phyloP scores from a whole-genome alignment of 495 filamentous ascomycete genomes.

The Aspergillus ostianus region DNA sequence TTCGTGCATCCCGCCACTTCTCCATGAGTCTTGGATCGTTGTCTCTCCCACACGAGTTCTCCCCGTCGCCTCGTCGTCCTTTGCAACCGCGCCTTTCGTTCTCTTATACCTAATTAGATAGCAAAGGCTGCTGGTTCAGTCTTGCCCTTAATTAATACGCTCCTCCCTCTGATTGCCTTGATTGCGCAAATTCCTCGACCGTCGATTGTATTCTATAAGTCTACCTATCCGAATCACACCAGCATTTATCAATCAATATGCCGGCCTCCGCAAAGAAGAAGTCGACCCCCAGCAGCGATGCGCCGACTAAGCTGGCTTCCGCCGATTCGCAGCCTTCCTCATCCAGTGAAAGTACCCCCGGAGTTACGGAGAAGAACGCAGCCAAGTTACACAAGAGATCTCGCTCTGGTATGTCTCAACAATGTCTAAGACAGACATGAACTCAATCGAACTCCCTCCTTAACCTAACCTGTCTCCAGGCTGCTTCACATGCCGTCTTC shows the following conservation, averaged over 20 bases:
- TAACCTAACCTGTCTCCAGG: conserved; percentile 50
- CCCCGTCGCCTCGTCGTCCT: conserved; percentile 24
- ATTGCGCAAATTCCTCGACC: conserved; percentile 13
- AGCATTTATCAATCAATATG: conserved; percentile 16
- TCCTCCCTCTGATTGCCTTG: not conserved
- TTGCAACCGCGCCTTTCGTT: conserved; percentile 27
- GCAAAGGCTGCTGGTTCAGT: conserved; percentile 32
- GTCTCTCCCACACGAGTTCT: conserved; percentile 15
- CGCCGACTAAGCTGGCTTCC: conserved; percentile 12
- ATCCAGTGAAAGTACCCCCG: conserved; percentile 17
- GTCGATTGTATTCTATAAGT: conserved; percentile 16
- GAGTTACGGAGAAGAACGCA: conserved; percentile 49
- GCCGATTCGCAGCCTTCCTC: conserved; percentile 19
- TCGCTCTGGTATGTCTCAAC: conserved; percentile 71
- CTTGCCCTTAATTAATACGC: conserved; percentile 24
- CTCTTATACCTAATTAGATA: conserved; percentile 22
- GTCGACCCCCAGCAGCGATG: conserved; percentile 11
- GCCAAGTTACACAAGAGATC: conserved; percentile 90
- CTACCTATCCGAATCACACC: conserved; percentile 1
- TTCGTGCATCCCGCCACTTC: conserved; percentile 34
- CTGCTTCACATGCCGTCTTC: conserved; percentile 94
- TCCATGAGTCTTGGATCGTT: conserved; percentile 9
- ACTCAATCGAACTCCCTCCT: conserved; percentile 3
- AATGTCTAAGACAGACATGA: not conserved
- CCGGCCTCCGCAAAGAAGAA: conserved; percentile 24